Conservation (phyloP, 2,329 filamentous ascomycete genomes). For the Aspergillus novoparasiticus region DNA sequence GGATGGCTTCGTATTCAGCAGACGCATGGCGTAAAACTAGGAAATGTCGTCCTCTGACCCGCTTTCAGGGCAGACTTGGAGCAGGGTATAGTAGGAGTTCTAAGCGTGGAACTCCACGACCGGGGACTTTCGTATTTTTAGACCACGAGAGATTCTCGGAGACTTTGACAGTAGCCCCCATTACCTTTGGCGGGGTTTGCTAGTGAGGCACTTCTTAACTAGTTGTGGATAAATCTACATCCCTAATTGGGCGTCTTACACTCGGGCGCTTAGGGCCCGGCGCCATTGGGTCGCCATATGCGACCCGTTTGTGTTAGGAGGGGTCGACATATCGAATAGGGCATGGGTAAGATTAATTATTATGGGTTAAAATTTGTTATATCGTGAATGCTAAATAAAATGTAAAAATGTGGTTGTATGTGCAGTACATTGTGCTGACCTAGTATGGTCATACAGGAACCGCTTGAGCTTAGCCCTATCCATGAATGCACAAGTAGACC, state of each 20-base stretch:
- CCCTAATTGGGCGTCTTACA: background rate
- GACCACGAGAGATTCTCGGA: background rate
- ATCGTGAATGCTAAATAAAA: background rate
- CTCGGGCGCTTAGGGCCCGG: background rate
- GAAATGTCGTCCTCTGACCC: too few relatives aligned
- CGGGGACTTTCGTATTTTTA: background rate
- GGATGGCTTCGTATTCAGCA: background rate
- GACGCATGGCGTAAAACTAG: background rate
- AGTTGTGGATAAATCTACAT: background rate
- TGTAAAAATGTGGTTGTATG: background rate
- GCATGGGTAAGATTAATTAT: background rate
- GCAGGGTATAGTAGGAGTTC: background rate
- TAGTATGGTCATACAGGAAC: too few relatives aligned
- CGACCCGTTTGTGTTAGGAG: background rate
- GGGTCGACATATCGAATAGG: background rate
- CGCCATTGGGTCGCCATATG: background rate
- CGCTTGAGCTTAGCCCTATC: background rate
- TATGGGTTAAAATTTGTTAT: background rate
- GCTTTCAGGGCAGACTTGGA: background rate
- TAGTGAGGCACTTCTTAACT: background rate
- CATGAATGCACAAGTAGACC: background rate
- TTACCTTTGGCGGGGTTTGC: background rate
- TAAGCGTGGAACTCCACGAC: background rate
- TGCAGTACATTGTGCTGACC: too few relatives aligned
- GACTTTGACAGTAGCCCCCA: background rate